phyloP scores from a whole-genome alignment of 108 stramenopile genomes.

The Cyclostephanos tholiformis region DNA sequence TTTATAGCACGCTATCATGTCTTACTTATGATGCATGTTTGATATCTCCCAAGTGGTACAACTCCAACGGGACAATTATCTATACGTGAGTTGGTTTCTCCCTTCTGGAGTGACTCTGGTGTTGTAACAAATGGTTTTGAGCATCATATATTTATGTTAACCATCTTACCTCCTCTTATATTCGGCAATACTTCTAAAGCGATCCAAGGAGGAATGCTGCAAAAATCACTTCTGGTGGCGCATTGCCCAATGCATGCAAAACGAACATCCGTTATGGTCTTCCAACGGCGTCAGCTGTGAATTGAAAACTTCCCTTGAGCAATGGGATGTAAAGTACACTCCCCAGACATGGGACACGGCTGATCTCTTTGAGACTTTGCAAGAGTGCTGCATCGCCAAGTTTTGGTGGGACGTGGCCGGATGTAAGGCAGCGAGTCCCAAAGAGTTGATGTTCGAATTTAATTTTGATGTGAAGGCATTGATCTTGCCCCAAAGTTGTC shows the following conservation, averaged over 20 bases:
- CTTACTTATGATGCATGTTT: not conserved
- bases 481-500: conserved; percentile 19
- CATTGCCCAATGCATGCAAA: conserved; percentile 31
- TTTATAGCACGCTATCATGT: not conserved
- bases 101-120: too few relatives aligned
- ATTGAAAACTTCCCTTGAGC: conserved; percentile 10
- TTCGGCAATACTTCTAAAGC: too few relatives aligned
- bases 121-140: too few relatives aligned
- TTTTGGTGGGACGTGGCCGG: conserved; percentile 28
- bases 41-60: not conserved
- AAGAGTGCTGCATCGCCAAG: conserved; percentile 30
- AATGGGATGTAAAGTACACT: conserved; percentile 33
- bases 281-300: conserved; percentile 17
- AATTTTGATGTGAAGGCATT: conserved; percentile 18
- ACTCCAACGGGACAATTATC: not conserved
- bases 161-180: not conserved
- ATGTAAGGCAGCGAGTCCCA: conserved; percentile 17
- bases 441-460: conserved; percentile 23
- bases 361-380: conserved; percentile 19
- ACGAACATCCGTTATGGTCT: conserved; percentile 20
- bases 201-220: conserved; percentile 25
- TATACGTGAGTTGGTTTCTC: conserved; percentile 12
- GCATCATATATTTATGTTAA: not conserved
- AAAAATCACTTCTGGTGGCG: conserved; percentile 18
- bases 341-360: conserved; percentile 13